A percentile compares a stretch with the other conserved stretches of the same genome.
Conservation (phyloP, 768 basidiomycete genomes). For the Collybiopsis confluens region DNA sequence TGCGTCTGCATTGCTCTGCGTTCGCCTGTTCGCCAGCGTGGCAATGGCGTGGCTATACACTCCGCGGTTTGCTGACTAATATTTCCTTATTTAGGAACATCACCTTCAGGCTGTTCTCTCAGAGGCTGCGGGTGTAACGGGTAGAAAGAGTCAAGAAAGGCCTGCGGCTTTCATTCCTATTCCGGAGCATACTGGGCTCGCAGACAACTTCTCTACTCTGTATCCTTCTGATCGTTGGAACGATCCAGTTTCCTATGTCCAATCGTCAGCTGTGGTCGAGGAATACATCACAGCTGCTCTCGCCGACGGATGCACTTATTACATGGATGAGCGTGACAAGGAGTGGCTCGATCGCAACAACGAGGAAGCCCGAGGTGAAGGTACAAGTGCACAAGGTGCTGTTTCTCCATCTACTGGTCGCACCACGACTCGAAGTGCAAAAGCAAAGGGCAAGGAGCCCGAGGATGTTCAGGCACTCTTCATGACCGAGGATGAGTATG, state of each 20-base stretch:
- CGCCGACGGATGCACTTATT: slow-evolving; percentile 78
- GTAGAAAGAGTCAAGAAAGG: slow-evolving; percentile 29
- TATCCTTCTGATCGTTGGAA: slow-evolving; percentile 70
- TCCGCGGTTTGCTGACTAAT: slow-evolving; percentile 46
- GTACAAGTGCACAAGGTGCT: slow-evolving; percentile 74
- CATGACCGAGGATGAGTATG: slow-evolving; percentile 90
- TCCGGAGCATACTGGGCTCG: slow-evolving; percentile 81
- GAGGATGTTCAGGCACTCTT: slow-evolving; percentile 59
- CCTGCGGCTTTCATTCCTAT: slow-evolving; percentile 80
- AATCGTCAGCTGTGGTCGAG: slow-evolving; percentile 83
- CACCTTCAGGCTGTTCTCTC: slow-evolving; percentile 49
- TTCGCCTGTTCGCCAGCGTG: slow-evolving; percentile 8
- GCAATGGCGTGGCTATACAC: slow-evolving; percentile 39
- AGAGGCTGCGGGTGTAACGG: slow-evolving; percentile 26
- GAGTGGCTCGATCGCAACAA: slow-evolving; percentile 95
- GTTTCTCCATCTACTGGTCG: slow-evolving; percentile 50
- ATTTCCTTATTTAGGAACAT: slow-evolving; percentile 42
- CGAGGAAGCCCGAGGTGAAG: slow-evolving; percentile 79
- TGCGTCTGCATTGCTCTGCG: slow-evolving; percentile 42
- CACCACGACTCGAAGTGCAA: slow-evolving; percentile 62
- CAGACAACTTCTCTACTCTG: slow-evolving; percentile 71
- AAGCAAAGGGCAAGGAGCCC: slow-evolving; percentile 82
- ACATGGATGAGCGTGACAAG: slow-evolving; percentile 94
- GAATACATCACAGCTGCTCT: slow-evolving; percentile 61
- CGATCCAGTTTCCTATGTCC: slow-evolving; percentile 74